phyloP scores from a whole-genome alignment of 2,329 filamentous ascomycete genomes.

The Pseudogymnoascus pannorum region DNA sequence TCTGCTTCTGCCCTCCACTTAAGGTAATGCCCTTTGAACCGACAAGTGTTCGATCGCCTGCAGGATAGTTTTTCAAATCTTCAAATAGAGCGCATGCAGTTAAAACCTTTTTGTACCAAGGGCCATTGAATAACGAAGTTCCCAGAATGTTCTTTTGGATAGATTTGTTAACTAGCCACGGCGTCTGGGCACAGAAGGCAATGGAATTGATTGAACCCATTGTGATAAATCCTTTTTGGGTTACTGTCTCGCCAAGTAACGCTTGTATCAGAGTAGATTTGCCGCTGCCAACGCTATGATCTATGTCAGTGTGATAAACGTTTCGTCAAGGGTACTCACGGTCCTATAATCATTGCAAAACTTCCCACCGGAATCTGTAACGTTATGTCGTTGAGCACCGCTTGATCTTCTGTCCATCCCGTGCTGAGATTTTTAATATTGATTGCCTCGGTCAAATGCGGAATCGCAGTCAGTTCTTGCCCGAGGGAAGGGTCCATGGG shows the following conservation, averaged over 20 bases:
- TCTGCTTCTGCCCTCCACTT: slow-evolving; percentile 25
- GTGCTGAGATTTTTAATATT: neutral
- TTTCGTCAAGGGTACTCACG: slow-evolving; percentile 6
- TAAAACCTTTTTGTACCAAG: slow-evolving; percentile 23
- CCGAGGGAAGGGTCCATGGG: neutral
- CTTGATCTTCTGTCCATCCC: slow-evolving; percentile 9
- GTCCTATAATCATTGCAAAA: slow-evolving; percentile 25
- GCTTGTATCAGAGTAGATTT: slow-evolving; percentile 25
- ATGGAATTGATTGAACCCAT: slow-evolving; percentile 15
- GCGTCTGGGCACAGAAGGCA: slow-evolving; percentile 38
- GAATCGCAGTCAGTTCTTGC: neutral
- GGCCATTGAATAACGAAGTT: slow-evolving; percentile 20
- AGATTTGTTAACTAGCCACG: slow-evolving; percentile 38
- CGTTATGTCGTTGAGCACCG: slow-evolving; percentile 13
- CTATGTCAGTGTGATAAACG: neutral
- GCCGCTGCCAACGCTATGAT: slow-evolving; percentile 23
- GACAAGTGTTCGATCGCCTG: slow-evolving; percentile 23
- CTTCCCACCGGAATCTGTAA: slow-evolving; percentile 12
- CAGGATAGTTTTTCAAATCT: slow-evolving; percentile 20
- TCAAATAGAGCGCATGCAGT: slow-evolving; percentile 20
- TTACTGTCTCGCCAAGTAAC: slow-evolving; percentile 22
- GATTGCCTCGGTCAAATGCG: neutral
- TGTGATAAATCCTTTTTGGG: slow-evolving; percentile 13
- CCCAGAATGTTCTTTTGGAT: slow-evolving; percentile 36
- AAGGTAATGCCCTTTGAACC: slow-evolving; percentile 28